Conservation (phyloP, 345 rosid genomes). For the Eucalyptus erythrocorys region DNA sequence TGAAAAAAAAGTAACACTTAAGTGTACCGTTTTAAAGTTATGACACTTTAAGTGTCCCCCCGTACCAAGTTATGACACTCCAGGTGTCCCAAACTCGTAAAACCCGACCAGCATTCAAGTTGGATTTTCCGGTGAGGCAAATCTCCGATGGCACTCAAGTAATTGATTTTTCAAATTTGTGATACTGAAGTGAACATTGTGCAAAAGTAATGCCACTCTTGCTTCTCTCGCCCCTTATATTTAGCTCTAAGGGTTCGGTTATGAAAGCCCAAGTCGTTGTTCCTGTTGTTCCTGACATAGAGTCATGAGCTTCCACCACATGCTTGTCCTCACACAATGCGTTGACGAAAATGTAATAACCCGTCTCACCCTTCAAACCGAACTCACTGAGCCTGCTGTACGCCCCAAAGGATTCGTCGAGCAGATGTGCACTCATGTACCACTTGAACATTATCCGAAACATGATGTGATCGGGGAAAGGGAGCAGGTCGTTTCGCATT, state of each 20-base stretch:
- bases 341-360: conserved; percentile 53
- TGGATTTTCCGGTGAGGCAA: rapidly evolving
- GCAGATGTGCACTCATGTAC: conserved; percentile 55
- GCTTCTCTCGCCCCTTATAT: no score
- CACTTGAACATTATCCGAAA: conserved; percentile 74
- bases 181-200: no score
- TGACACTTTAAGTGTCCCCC: no score
- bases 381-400: conserved; percentile 39
- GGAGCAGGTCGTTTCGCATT: conserved; percentile 21
- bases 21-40: no score
- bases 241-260: background rate
- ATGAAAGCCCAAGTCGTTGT: background rate
- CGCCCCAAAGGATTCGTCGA: conserved; percentile 39
- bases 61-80: no score
- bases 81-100: rapidly evolving
- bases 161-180: no score
- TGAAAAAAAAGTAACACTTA: no score
- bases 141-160: no score
- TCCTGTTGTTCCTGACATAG: no score
- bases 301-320: no score
- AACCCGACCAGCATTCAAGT: no score
- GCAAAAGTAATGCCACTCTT: no score
- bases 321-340: conserved; percentile 76
- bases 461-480: conserved; percentile 52
- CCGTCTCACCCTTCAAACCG: conserved; percentile 54